Evolutionary conservation across 176 grass and related monocot species (phyloP).

Genomic region (Saccharum officinarum): DNA sequence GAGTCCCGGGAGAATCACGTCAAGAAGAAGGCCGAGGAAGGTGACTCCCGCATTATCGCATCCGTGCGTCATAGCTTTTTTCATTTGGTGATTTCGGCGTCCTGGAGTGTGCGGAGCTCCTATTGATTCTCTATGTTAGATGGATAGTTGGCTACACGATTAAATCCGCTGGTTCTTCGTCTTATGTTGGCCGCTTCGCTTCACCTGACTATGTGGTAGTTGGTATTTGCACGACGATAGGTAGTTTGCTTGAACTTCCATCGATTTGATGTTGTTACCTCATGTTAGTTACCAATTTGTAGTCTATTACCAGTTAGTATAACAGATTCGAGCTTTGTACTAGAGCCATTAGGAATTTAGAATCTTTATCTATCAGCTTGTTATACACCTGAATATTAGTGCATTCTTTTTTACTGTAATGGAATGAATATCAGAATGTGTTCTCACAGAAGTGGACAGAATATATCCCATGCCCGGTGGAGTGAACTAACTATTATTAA

Average conservation of each 20-base stretch:
- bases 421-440: not conserved
- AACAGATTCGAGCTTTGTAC: not conserved
- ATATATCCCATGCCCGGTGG: not conserved
- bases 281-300: not conserved
- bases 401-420: not conserved
- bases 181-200: not conserved
- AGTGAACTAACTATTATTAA: not conserved
- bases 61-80: not conserved
- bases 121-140: not conserved
- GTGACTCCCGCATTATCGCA: slow-evolving; percentile 23
- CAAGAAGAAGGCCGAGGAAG: slow-evolving; percentile 99
- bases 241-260: not conserved
- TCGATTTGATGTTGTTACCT: not conserved
- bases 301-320: not conserved
- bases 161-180: not conserved
- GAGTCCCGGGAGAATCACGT: slow-evolving; percentile 96
- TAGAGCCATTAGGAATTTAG: not conserved
- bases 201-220: not conserved
- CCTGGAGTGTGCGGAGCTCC: not conserved
- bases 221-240: not conserved
- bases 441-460: not conserved
- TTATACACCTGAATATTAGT: not conserved
- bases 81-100: slow-evolving; percentile 13
- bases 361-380: not conserved
- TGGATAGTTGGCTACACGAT: not conserved